Evolutionary conservation across 495 filamentous ascomycete genomes (phyloP), one percentile per base, ranked within the genome.

Genomic region (Endocarpon pusillum): DNA sequence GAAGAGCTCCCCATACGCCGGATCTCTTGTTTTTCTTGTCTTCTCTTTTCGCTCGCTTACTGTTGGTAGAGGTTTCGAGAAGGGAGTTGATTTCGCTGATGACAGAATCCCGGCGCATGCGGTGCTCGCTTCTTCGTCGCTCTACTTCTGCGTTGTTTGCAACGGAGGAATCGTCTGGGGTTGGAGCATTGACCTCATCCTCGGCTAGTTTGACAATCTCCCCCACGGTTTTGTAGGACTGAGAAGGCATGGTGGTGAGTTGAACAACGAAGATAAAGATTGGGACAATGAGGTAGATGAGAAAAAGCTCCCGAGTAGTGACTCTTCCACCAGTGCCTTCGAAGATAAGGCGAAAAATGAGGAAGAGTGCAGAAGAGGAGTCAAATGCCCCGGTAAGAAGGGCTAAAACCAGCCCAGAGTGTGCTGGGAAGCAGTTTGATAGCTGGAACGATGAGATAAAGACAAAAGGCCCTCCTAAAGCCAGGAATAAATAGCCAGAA

Each of bases 371-470:
- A 45, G 77, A 84, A 4, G 78, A 85, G 1, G 83, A 75, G 52
- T 94, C 85, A 44, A 93, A 94, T 24, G 83, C 84, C 3, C 85
- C 85, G 0, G 84, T 94, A 14, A 94, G 58, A 21, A 85, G 64
- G 0, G 85, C 82, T 2, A 94, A 59, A 33, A 94, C 86, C 11
- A 91, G 54, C 3, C 85, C 85, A 1, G 83, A 91, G 41, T 78
- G 71, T n/a, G 63, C 61, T 1, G 85, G 85, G 46, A 94, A 93
- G 9, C 84, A 73, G 44, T 94, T 94, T 27, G 78, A 85, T n/a
- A 94, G 66, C 42, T 94, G 86, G 57, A 94, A 93, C 2, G 75
- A 82, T 10, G 79, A 73, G 38, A 93, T 92, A 58, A 87, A 93
- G 18, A 85, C 70, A 46, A 92, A 94, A n/a, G 85, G 83, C 0